Percentiles rank a stretch among this genome's conserved stretches.
phyloP scores from a whole-genome alignment of 495 filamentous ascomycete genomes.

The Aspergillus cristatus region DNA sequence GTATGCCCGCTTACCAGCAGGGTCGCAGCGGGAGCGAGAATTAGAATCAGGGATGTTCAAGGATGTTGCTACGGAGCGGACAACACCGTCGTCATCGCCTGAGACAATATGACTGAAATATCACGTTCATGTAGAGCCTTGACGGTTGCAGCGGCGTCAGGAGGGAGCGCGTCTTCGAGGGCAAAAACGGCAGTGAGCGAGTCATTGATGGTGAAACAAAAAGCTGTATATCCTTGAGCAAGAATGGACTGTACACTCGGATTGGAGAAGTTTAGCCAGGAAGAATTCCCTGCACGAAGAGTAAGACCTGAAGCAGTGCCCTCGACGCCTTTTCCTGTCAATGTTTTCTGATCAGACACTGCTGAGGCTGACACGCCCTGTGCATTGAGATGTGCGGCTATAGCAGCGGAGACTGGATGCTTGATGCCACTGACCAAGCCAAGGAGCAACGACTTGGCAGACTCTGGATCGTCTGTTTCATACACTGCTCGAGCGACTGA shows the following conservation, averaged over 20 bases:
- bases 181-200: slow-evolving; percentile 48
- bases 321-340: slow-evolving; percentile 47
- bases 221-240: slow-evolving; percentile 42
- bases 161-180: slow-evolving; percentile 49
- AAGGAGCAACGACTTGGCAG: slow-evolving; percentile 31
- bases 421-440: slow-evolving; percentile 44
- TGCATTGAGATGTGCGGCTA: slow-evolving; percentile 39
- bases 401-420: slow-evolving; percentile 61
- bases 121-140: slow-evolving; percentile 41
- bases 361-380: slow-evolving; percentile 17
- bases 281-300: slow-evolving; percentile 53
- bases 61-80: slow-evolving; percentile 40
- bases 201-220: slow-evolving; percentile 51
- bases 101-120: slow-evolving; percentile 57
- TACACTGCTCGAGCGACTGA: too few species aligned
- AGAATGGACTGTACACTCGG: slow-evolving; percentile 35
- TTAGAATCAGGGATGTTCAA: slow-evolving; percentile 43
- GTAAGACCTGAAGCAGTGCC: slow-evolving; percentile 15
- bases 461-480: too few species aligned
- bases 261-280: slow-evolving; percentile 44
- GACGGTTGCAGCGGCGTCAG: slow-evolving; percentile 44
- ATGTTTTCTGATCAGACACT: slow-evolving; percentile 32
- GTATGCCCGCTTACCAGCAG: slow-evolving; percentile 55
- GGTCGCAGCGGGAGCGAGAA: slow-evolving; percentile 43
- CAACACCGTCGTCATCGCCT: slow-evolving; percentile 57